Evolutionary conservation across 129 eudicot genomes (phyloP).

Genomic region (Mikania micrantha): DNA sequence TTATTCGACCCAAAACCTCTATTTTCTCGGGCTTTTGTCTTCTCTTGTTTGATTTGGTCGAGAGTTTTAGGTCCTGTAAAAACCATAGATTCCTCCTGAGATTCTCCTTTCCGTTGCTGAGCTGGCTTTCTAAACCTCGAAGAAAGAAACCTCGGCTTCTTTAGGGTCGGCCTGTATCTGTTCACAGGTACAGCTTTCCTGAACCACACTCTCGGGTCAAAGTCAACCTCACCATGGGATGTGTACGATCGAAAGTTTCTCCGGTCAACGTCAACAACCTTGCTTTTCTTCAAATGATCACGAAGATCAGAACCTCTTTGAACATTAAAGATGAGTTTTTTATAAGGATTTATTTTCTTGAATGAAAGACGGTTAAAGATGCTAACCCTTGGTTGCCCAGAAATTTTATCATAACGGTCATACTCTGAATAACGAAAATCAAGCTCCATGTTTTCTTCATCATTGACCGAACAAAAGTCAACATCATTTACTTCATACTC

Average conservation of each 20-base stretch:
- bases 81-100: constrained; percentile 10
- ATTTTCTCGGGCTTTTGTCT: constrained; percentile 24
- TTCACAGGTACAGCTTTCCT: constrained; percentile 19
- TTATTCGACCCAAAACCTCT: constrained; percentile 1
- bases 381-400: constrained; percentile 26
- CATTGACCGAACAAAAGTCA: constrained; percentile 18
- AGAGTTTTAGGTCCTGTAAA: constrained; percentile 55
- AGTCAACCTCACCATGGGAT: constrained; percentile 10
- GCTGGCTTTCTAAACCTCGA: constrained; percentile 17
- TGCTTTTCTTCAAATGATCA: constrained; percentile 35
- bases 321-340: constrained; percentile 10
- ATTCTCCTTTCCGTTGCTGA: constrained; percentile 18
- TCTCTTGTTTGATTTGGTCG: constrained; percentile 48
- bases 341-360: constrained; percentile 26
- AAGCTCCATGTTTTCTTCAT: constrained; percentile 25
- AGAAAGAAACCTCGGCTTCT: constrained; percentile 21
- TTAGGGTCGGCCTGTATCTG: constrained; percentile 9
- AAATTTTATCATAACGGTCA: constrained; percentile 15
- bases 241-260: constrained; percentile 19
- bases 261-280: constrained; percentile 20
- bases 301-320: constrained; percentile 42
- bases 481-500: constrained; percentile 30
- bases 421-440: constrained; percentile 4
- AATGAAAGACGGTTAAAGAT: constrained; percentile 19
- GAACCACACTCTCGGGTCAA: constrained; percentile 14